Percentiles rank a stretch among this genome's conserved stretches.
These are phyloP conservation scores for Cladosporium sp. DNA, from an alignment of 2,329 filamentous ascomycete species.

Conservation along the genomic window DNA sequence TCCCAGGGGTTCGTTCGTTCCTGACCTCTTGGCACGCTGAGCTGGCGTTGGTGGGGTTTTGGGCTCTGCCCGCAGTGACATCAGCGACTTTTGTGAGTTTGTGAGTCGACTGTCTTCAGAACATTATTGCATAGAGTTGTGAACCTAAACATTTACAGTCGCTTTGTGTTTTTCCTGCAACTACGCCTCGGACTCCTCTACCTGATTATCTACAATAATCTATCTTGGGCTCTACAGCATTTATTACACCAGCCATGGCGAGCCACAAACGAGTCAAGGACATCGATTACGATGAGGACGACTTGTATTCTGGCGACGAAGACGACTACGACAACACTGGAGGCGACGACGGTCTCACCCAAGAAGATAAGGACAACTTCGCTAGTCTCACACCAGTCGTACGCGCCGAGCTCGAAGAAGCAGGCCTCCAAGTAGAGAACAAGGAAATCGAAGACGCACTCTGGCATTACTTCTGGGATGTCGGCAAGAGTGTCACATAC, in stretches of 20 bases:
- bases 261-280: slow-evolving; percentile 44
- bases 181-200: not conserved
- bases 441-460: slow-evolving; percentile 81
- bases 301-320: slow-evolving; percentile 45
- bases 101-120: not conserved
- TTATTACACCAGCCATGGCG: slow-evolving; percentile 25
- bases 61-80: not conserved
- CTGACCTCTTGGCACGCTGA: not conserved
- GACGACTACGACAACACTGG: slow-evolving; percentile 41
- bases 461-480: slow-evolving; percentile 95
- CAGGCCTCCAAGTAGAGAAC: slow-evolving; percentile 50
- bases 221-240: not conserved
- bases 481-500: slow-evolving; percentile 79
- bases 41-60: slow-evolving; percentile 1
- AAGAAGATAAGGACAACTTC: slow-evolving; percentile 36
- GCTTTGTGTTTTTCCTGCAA: not conserved
- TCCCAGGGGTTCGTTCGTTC: too few species aligned
- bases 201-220: not conserved
- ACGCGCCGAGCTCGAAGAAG: slow-evolving; percentile 31
- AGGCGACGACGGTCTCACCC: slow-evolving; percentile 32
- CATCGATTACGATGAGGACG: slow-evolving; percentile 47
- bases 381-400: slow-evolving; percentile 30
- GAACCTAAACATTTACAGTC: not conserved
- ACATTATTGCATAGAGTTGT: not conserved
- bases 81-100: not conserved